Base-by-base conservation (phyloP, 1,284 basidiomycete genomes). In the Ganoderma resinaceum region DNA sequence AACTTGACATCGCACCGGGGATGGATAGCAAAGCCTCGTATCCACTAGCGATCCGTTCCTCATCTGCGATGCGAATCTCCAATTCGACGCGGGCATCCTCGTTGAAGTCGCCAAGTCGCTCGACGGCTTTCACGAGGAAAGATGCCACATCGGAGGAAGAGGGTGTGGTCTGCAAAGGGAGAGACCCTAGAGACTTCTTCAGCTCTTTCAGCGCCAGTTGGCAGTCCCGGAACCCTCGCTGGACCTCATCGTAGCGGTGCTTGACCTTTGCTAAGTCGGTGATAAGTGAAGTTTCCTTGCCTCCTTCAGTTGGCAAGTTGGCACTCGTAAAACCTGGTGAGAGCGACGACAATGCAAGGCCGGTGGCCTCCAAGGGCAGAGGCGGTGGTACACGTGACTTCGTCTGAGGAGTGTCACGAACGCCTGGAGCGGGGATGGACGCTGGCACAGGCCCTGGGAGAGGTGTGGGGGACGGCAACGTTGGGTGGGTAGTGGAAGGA, bases 31-130 rank as follows among this genome's bases (percentile, higher is more conserved):
- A 79, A 0, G 92, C 90, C 74, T 92, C 89, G 72, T 91, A 95
- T 1, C 94, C 94, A 9, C 86, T 85, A 12, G 84, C 83, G 0
- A 92, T 83, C 11, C 95, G 84, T 42, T 87, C 87, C 73, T 95
- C 94, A 78, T 96, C 95, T 0, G 93, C 88, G 18, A 92, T 82
- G 26, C 89, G 89, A 62, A 96, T 96, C 80, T 96, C 95, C 23
- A 96, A 82, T 76, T 96, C 95, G 2, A 96, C 95, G 1, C 93
- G 87, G 0, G 90, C 91, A 74, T 96, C 95, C 78, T 96, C 95
- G 26, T 90, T 89, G 72, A 89, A 94, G 77, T 96, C 93, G 72
- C 91, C 85, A 49, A 96, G 82, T 1, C 92, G 85, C 59, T 90
- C 85, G 4, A 94, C 82, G 1, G 90, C 88, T 0, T 82, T 83